Evolutionary conservation across 192 early-diverging fungal genomes (phyloP), one percentile per base, ranked within the genome.

Genomic region (Borealophlyctis nickersoniae): DNA sequence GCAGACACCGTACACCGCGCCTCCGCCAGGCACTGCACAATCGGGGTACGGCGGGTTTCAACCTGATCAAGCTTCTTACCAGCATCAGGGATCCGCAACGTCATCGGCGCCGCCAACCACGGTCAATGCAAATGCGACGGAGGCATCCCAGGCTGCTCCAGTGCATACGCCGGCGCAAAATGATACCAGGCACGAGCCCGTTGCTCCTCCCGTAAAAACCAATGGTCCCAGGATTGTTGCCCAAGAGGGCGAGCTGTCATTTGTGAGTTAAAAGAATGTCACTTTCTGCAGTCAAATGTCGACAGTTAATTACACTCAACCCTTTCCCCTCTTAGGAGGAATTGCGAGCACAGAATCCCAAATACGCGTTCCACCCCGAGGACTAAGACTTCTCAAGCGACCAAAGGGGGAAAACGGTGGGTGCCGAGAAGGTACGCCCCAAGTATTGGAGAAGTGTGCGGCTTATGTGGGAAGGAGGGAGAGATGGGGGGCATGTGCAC

Each of bases 191-290:
- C n/a, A 51, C 58, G 66, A 45, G 36, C 70, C 51, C 39, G 39
- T 49, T 34, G 56, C 57, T 32, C n/a, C 36, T 60, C 49, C 19
- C 52, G 45, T 54, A 45, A 53, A 61, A 71, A 16, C 11, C n/a
- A 58, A 19, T 56, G 65, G 35, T 29, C 14, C 26, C 45, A 28
- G 29, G 16, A 28, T 75, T 3, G 56, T 77, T 28, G 74, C 71
- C 63, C 60, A 49, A 27, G 76, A 77, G 50, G 72, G 75, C 32
- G 72, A 75, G 1, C 48, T 74, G 39, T 77, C 76, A 23, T 66
- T 77, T 49, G 75, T 77, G 54, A 61, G 72, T 58, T 53, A 13
- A 45, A 7, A 13, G 39, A 45, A 13, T 13, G 19, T 45, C 39
- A 7, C 19, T 72, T 63, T 62, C 4, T 56, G 31, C 30, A 34